These are phyloP conservation scores for Geotrichum klebahnii DNA, from an alignment of 1,139 yeast species.

Conservation along the genomic window DNA sequence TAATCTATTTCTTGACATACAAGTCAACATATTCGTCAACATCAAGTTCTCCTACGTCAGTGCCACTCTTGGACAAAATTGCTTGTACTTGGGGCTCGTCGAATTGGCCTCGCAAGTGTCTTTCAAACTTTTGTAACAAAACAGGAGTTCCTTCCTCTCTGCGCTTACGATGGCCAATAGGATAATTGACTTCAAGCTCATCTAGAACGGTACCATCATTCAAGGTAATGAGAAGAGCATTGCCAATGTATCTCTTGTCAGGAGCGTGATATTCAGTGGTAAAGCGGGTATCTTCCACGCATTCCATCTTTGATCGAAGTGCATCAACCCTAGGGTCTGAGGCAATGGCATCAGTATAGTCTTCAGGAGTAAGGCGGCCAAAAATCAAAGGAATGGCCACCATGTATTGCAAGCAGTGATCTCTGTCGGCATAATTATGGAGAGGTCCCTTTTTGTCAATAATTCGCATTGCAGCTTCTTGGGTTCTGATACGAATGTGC, in stretches of 20 bases:
- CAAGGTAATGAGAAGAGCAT: conserved; percentile 49
- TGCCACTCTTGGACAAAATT: conserved; percentile 41
- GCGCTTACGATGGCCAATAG: conserved; percentile 56
- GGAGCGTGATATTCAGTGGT: conserved; percentile 54
- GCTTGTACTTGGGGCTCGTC: conserved; percentile 40
- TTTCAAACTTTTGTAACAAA: conserved; percentile 48
- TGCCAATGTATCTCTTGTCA: conserved; percentile 54
- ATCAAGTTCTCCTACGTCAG: conserved; percentile 43
- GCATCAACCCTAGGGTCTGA: conserved; percentile 51
- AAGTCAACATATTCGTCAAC: conserved; percentile 50
- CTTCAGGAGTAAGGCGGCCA: conserved; percentile 55
- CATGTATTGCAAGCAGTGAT: conserved; percentile 62
- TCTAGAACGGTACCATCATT: conserved; percentile 53
- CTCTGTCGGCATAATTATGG: conserved; percentile 59
- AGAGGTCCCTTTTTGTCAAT: conserved; percentile 57
- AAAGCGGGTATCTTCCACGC: conserved; percentile 49
- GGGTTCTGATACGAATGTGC: conserved; percentile 50
- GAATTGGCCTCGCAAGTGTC: conserved; percentile 48
- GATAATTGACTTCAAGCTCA: conserved; percentile 53
- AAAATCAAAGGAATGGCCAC: conserved; percentile 52
- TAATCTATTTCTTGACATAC: conserved; percentile 36
- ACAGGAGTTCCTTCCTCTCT: conserved; percentile 58
- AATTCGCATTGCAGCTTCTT: conserved; percentile 57
- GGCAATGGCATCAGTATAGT: conserved; percentile 51
- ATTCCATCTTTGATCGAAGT: conserved; percentile 51